These are phyloP conservation scores for Epichloe gansuensis DNA, from an alignment of 2,329 filamentous ascomycete species.

Conservation along the genomic window DNA sequence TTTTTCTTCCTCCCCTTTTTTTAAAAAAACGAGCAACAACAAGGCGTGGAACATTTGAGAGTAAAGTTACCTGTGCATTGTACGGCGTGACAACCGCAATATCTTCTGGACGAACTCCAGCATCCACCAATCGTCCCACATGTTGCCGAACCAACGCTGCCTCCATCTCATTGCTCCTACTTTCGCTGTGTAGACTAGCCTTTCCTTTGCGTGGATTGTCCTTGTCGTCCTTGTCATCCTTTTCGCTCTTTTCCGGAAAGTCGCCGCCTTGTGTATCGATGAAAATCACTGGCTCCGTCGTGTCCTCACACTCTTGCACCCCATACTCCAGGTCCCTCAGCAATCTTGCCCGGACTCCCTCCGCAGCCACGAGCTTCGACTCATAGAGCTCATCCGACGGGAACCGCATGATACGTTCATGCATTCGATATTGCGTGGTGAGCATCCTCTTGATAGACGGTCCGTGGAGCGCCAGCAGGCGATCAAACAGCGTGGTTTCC, in stretches of 20 bases:
- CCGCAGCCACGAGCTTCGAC: constrained; percentile 66
- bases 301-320: constrained; percentile 73
- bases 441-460: constrained; percentile 82
- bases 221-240: constrained; percentile 49
- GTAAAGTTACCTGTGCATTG: constrained; percentile 62
- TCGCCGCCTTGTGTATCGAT: constrained; percentile 94
- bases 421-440: constrained; percentile 96
- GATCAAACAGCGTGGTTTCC: constrained; percentile 87
- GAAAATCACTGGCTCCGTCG: constrained; percentile 76
- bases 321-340: constrained; percentile 68
- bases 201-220: constrained; percentile 31
- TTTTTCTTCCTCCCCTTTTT: not conserved
- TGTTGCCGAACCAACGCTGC: constrained; percentile 70
- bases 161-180: constrained; percentile 88
- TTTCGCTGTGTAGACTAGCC: constrained; percentile 39
- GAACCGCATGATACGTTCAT: constrained; percentile 89
- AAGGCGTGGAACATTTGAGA: not conserved
- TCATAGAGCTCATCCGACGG: constrained; percentile 85
- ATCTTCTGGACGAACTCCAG: constrained; percentile 70
- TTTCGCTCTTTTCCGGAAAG: constrained; percentile 72
- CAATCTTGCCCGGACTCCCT: constrained; percentile 61
- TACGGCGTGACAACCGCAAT: constrained; percentile 94
- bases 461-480: constrained; percentile 72
- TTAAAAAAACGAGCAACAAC: not conserved
- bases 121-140: constrained; percentile 60